Base-by-base conservation (phyloP, 2,329 filamentous ascomycete species). In the Aureobasidium sp. region DNA sequence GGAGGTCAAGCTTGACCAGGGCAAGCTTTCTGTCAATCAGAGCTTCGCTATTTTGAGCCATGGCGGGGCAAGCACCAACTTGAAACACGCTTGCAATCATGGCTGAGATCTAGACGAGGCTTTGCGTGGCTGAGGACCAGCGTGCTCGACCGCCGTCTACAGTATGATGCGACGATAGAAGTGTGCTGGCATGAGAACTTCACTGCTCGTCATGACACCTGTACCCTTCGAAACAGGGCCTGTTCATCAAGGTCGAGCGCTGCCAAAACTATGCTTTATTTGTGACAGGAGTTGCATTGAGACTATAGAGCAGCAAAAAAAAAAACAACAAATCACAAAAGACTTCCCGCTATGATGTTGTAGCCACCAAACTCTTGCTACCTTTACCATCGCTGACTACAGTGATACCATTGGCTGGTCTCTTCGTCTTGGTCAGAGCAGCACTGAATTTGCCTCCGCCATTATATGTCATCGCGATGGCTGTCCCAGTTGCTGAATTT, bases 391-490 rank as follows among this genome's bases (percentile, higher is more conserved):
- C 29, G 32, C 60, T 67, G 1, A 52, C 62, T 8, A 60, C 58
- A 10, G 39, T 52, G 12, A 58, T 55, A 6, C 58, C 58, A n/a
- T 50, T 56, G 0, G 57, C 40, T 2, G 67, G 67, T 45, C 62
- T 57, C 39, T 62, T 63, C 1, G 58, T 61, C 35, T 58, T 66
- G 4, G 60, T 45, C 2, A 60, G 47, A 11, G 40, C 60, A 16
- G 64, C 66, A 1, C 58, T 61, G 60, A 61, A 70, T 47, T 62
- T 63, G 3, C 67, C 68, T 1, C 56, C 53, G 2, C 57, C 61
- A 1, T 54, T 53, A 21, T 55, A 60, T 22, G 56, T 49, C 38
- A 61, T 62, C 58, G 52, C 17, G 6, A 68, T 63, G 2, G 57
- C 40, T 2, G 63, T 47, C 6, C 55, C 60, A 2, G 58, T 61